Conservation (phyloP, 2,329 filamentous ascomycete species). For the Fusarium secorum region DNA sequence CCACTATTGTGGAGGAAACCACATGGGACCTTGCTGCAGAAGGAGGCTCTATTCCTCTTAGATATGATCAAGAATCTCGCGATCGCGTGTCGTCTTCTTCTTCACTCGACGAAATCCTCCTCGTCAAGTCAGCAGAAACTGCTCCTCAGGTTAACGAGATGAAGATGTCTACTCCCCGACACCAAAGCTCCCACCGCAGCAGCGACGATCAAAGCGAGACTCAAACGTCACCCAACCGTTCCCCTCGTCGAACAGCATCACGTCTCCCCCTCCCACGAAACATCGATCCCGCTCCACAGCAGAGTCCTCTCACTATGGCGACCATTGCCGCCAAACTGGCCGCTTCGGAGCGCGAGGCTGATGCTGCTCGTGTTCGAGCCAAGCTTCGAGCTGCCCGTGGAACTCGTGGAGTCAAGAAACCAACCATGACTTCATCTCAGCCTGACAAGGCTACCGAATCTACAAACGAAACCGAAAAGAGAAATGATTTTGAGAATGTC, state of each 20-base stretch:
- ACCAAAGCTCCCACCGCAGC: slow-evolving; percentile 26
- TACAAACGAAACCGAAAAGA: slow-evolving; percentile 11
- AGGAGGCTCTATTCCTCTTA: slow-evolving; percentile 14
- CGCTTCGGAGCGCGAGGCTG: slow-evolving; percentile 69
- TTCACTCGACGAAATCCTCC: slow-evolving; percentile 48
- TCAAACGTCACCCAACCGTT: slow-evolving; percentile 25
- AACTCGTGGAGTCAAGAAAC: slow-evolving; percentile 46
- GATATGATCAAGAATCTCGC: slow-evolving; percentile 9
- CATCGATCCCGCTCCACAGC: slow-evolving; percentile 53
- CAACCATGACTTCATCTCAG: slow-evolving; percentile 37
- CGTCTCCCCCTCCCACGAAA: slow-evolving; percentile 46
- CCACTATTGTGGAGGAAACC: slow-evolving; percentile 58
- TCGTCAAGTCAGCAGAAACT: slow-evolving; percentile 38
- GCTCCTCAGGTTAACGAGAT: slow-evolving; percentile 16
- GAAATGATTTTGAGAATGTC: slow-evolving; percentile 36
- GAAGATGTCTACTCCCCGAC: slow-evolving; percentile 26
- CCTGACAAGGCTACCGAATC: slow-evolving; percentile 20
- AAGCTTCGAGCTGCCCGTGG: slow-evolving; percentile 65
- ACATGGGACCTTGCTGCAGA: slow-evolving; percentile 52
- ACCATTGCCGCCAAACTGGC: slow-evolving; percentile 70
- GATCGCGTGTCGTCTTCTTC: slow-evolving; percentile 42
- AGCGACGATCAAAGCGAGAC: slow-evolving; percentile 21
- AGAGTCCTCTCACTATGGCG: slow-evolving; percentile 67
- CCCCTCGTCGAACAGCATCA: slow-evolving; percentile 32
- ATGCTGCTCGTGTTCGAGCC: slow-evolving; percentile 68